Base-by-base conservation (phyloP, 2,329 filamentous ascomycete species). In the Rosellinia necatrix region DNA sequence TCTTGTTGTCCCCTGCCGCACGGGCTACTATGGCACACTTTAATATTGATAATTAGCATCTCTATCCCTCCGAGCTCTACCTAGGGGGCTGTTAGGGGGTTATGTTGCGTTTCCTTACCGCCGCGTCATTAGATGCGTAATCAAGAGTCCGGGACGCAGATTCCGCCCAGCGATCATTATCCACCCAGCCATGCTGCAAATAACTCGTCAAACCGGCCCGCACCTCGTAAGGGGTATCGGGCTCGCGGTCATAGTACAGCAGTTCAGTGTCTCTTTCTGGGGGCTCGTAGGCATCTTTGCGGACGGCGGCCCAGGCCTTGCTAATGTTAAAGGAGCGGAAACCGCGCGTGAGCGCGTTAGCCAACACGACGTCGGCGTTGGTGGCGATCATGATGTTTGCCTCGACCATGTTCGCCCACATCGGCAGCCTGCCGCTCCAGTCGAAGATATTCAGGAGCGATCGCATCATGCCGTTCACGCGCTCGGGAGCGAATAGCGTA, bases 321-420 rank as follows among this genome's bases (percentile, higher is more conserved):
- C 54, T 34, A n/a, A 78, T 59, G 38, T 79, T 68, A 40, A 79
- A 80, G 13, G 65, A 69, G 1, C 63, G 67, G 58, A 79, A 80
- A 2, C 74, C 75, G 5, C 75, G 70, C 8, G 69, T 65, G 0
- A 79, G 67, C 0, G 77, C 77, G 52, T 79, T 79, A n/a, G 78
- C 74, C 3, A 80, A 64, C 2, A 80, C 74, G 1, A 72, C 76
- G 43, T 79, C 76, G 12, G 75, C 77, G 53, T 79, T 77, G 0
- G 77, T 79, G 1, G 76, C 76, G 30, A 79, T 77, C 77, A 79
- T 80, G 57, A 78, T 79, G 64, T 79, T 79, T 1, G 76, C 79
- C 59, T 79, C 77, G 4, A 79, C 70, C 56, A 79, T 67, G 50
- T 79, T 79, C 1, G 76, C 77, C 77, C 76, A 80, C 69, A 79